Evolutionary conservation across 176 grass and related monocot species (phyloP).

Genomic region (Triticum monococcum): DNA sequence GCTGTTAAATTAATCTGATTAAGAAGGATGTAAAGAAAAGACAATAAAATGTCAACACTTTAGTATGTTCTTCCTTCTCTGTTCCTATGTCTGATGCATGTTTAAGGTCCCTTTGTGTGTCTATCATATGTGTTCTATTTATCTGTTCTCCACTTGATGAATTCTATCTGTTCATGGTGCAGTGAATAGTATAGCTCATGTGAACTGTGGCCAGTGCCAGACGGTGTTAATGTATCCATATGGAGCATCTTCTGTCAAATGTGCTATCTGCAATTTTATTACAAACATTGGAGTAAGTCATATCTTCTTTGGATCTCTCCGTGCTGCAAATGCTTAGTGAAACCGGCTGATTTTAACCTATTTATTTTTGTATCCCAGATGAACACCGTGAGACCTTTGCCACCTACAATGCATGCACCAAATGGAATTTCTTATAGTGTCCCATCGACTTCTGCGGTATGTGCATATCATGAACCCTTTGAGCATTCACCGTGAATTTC

Average conservation of each 20-base stretch:
- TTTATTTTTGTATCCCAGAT: slow-evolving; percentile 38
- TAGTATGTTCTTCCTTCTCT: neutral
- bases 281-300: slow-evolving; percentile 61
- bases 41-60: neutral
- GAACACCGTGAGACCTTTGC: slow-evolving; percentile 43
- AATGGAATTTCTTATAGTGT: slow-evolving; percentile 35
- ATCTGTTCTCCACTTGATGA: neutral
- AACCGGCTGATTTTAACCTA: neutral
- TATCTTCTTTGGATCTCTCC: slow-evolving; percentile 4
- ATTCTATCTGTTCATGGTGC: slow-evolving; percentile 41
- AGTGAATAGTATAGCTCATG: slow-evolving; percentile 72
- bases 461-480: slow-evolving; percentile 11
- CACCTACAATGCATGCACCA: slow-evolving; percentile 19
- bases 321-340: slow-evolving; percentile 11
- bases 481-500: neutral
- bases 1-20: neutral
- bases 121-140: neutral
- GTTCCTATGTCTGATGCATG: neutral
- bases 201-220: slow-evolving; percentile 75
- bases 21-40: slow-evolving; percentile 9
- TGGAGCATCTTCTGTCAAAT: slow-evolving; percentile 83
- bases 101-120: neutral
- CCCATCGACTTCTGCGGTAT: slow-evolving; percentile 41
- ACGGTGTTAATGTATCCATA: slow-evolving; percentile 83
- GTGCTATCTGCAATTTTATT: slow-evolving; percentile 80